Evolutionary conservation across 768 basidiomycete species (phyloP), one percentile per base, ranked within the genome.

Genomic region (Tylopilus cervinicoccineus): DNA sequence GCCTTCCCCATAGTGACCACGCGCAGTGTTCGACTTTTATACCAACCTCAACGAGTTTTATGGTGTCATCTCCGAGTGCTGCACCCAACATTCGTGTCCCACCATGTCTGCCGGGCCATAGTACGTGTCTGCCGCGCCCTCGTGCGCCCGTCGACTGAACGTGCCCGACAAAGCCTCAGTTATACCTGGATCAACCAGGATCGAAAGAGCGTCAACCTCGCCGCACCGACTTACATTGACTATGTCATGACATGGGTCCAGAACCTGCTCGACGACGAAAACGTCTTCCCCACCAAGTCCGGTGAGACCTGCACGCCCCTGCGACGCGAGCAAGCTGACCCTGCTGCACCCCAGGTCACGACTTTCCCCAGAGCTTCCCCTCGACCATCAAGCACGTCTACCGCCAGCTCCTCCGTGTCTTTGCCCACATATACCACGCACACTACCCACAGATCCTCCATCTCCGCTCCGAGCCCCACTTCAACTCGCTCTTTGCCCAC

Each of bases 161-260:
- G 11, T 2, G 11, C 22, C 14, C 40, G 3, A 40, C 27, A 38
- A 48, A 96, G 93, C 28, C 72, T 96, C 62, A 93, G 90, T 68
- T 97, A 96, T 70, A 84, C 84, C 1, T 98, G 95, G 95, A 85
- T 88, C 50, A 94, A 91, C 62, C 87, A 91, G 59, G 88, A 85
- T 61, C 88, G 93, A 50, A 91, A 92, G 64, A 84, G 86, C 51
- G 84, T 93, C 22, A 75, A 86, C 54, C 76, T 97, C 0, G 84
- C 95, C 1, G 95, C 95, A 13, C 93, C 95, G 6, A 94, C 90
- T 1, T 97, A 97, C 69, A 92, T 97, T 60, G 95, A 97, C 74
- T 95, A 91, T 54, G 95, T 97, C 59, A 93, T 97, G 87, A 92
- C 93, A 5, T 93, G 92, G 76, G 81, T 96, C 23, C 95, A 98